Conservation (phyloP, 495 filamentous ascomycete species). For the Penicillium fimorum region DNA sequence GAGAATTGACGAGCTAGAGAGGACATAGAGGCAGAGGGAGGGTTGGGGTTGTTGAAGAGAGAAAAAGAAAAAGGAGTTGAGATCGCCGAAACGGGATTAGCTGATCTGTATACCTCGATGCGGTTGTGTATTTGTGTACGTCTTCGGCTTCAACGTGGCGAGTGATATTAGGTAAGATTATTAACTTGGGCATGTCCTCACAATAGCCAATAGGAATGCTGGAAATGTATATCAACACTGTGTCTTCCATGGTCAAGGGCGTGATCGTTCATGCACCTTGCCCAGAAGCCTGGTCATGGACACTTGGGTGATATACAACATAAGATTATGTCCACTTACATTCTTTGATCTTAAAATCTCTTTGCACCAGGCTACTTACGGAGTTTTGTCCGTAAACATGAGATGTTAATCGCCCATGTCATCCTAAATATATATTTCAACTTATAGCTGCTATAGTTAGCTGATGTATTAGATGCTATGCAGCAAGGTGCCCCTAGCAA, state of each 20-base stretch:
- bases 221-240: not conserved
- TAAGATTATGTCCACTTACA: too few species aligned
- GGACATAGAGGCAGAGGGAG: slow-evolving; percentile 7
- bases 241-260: not conserved
- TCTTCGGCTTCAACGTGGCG: not conserved
- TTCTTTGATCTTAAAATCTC: too few species aligned
- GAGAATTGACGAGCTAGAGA: slow-evolving; percentile 14
- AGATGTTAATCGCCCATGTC: not conserved
- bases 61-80: slow-evolving; percentile 14
- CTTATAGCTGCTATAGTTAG: too few species aligned
- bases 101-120: slow-evolving; percentile 10
- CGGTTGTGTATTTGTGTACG: not conserved
- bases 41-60: not conserved
- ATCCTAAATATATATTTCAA: not conserved
- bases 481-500: not conserved
- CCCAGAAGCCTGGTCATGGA: too few species aligned
- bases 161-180: not conserved
- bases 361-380: too few species aligned
- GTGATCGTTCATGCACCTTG: not conserved
- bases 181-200: not conserved
- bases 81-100: slow-evolving; percentile 24
- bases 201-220: not conserved
- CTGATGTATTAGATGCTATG: not conserved
- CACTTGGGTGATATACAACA: too few species aligned
- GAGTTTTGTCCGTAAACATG: too few species aligned